Evolutionary conservation across 2,329 filamentous ascomycete species (phyloP).

Genomic region (Fusarium sp.): DNA sequence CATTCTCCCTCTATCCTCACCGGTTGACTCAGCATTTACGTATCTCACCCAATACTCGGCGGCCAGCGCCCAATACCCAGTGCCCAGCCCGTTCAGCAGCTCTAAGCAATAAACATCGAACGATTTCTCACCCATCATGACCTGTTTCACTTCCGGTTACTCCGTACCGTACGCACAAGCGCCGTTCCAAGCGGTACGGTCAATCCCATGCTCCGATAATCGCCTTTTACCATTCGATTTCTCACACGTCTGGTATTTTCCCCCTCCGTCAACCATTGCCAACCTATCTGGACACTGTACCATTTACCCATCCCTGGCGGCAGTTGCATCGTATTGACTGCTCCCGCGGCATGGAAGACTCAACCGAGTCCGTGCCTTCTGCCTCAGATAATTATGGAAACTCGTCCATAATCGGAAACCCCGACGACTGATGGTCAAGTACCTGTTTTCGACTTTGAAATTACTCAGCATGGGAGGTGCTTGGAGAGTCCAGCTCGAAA

Average conservation of each 20-base stretch:
- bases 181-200: conserved; percentile 10
- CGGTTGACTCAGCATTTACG: conserved; percentile 7
- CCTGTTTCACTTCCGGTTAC: conserved; percentile 33
- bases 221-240: conserved; percentile 25
- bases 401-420: neutral
- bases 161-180: conserved; percentile 36
- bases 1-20: conserved; percentile 3
- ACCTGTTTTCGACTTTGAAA: neutral
- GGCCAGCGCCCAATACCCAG: too few species aligned
- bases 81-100: conserved; percentile 15
- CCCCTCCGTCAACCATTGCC: conserved; percentile 1
- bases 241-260: conserved; percentile 1
- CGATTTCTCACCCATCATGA: conserved; percentile 35
- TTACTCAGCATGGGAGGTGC: neutral
- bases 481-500: conserved; percentile 5
- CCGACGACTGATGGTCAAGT: neutral
- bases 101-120: conserved; percentile 34
- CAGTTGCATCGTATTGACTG: neutral
- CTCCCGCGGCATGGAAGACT: neutral
- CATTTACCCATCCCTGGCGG: neutral
- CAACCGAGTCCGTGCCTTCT: neutral
- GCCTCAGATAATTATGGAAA: neutral
- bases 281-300: conserved; percentile 8
- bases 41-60: conserved; percentile 1
- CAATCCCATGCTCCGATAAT: conserved; percentile 25